Evolutionary conservation across 306 rosid genomes (phyloP).

Genomic region (Quercus variabilis): DNA sequence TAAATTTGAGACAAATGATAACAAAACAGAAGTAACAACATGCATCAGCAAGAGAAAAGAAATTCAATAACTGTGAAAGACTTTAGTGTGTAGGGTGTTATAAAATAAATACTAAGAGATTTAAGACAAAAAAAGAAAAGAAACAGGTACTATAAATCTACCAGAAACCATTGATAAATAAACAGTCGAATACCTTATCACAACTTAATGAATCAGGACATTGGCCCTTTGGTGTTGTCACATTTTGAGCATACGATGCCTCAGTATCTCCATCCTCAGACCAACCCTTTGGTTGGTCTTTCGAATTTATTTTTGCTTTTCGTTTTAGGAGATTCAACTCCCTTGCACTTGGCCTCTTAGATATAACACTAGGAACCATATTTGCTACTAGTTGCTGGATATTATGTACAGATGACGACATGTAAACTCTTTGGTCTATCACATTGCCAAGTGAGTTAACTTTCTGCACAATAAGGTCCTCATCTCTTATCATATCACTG

Average conservation of each 20-base stretch:
- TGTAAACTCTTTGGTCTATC: constrained; percentile 59
- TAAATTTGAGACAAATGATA: neutral
- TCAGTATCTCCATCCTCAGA: constrained; percentile 76
- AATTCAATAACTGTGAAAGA: neutral
- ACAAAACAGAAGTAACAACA: neutral
- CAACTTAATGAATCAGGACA: constrained; percentile 52
- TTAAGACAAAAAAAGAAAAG: neutral
- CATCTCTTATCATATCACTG: constrained; percentile 93
- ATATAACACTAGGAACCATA: constrained; percentile 83
- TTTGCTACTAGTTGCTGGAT: constrained; percentile 84
- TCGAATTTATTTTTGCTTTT: constrained; percentile 82
- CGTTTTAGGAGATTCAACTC: constrained; percentile 89
- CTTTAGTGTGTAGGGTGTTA: neutral
- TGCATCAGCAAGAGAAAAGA: neutral
- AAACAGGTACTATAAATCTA: neutral
- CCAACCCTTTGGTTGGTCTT: constrained; percentile 86
- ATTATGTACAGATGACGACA: constrained; percentile 64
- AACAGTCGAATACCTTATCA: constrained; percentile 52
- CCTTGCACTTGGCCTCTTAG: constrained; percentile 94
- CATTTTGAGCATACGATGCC: constrained; percentile 47
- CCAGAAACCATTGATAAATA: neutral
- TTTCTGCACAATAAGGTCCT: constrained; percentile 75
- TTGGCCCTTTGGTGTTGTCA: constrained; percentile 39
- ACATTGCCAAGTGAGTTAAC: constrained; percentile 59
- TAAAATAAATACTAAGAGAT: neutral